Conservation (phyloP, 257 asterid species). For the Penstemon barbatus region DNA sequence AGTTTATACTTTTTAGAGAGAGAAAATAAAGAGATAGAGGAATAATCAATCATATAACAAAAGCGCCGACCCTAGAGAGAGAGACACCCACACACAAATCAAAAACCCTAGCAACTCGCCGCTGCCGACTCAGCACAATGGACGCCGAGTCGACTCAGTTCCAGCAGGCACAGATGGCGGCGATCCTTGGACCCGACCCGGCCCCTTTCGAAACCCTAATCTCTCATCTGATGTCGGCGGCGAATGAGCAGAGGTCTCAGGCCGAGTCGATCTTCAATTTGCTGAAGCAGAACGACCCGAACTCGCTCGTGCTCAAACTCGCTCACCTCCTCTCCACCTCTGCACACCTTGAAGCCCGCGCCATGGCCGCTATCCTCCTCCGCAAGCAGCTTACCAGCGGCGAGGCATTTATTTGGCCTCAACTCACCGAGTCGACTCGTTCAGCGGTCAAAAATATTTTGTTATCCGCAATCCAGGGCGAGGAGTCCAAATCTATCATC, state of each 20-base stretch:
- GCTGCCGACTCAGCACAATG: slow-evolving; percentile 43
- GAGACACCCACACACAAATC: slow-evolving; percentile 23
- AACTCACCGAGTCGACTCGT: slow-evolving; percentile 55
- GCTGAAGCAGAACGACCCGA: slow-evolving; percentile 81
- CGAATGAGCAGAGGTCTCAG: slow-evolving; percentile 85
- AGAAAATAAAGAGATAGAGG: slow-evolving; percentile 9
- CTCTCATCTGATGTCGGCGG: slow-evolving; percentile 78
- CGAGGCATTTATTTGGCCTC: slow-evolving; percentile 82
- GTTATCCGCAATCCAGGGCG: slow-evolving; percentile 60
- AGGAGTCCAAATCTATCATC: slow-evolving; percentile 56
- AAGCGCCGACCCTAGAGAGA: slow-evolving; percentile 15
- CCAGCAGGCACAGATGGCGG: slow-evolving; percentile 76
- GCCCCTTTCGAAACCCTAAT: slow-evolving; percentile 74
- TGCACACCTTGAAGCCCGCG: slow-evolving; percentile 59
- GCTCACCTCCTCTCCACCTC: slow-evolving; percentile 65
- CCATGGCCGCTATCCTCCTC: slow-evolving; percentile 80
- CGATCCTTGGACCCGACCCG: slow-evolving; percentile 76
- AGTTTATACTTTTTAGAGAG: too few relatives aligned
- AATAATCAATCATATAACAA: not conserved
- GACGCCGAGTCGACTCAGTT: slow-evolving; percentile 77
- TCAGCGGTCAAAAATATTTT: slow-evolving; percentile 58
- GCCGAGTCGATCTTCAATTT: slow-evolving; percentile 85
- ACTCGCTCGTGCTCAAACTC: slow-evolving; percentile 69
- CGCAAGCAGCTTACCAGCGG: slow-evolving; percentile 84
- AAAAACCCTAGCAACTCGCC: slow-evolving; percentile 55